Base-by-base conservation (phyloP, 768 basidiomycete genomes). In the Mycena haematopus region DNA sequence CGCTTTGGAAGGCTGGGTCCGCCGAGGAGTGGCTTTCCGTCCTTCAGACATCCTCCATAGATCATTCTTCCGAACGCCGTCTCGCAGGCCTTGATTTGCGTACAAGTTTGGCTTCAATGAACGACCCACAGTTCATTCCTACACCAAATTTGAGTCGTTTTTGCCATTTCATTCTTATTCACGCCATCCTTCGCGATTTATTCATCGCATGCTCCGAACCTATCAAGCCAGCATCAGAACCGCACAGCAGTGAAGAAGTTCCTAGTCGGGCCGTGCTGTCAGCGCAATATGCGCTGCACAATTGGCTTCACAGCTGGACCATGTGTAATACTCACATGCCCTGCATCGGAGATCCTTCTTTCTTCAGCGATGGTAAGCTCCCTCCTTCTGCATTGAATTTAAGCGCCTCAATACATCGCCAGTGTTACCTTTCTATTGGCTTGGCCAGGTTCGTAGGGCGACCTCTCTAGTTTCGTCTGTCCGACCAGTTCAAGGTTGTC, bases 371-470 rank as follows among this genome's bases (percentile, higher is more conserved):
- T 60, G 82, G 62, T 63, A 24, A 22, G 52, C 25, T n/a, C 29
- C 9, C 29, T 13, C 1, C 2, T 27, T 11, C 5, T 8, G n/a
- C 13, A 22, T 31, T 21, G 15, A 29, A 3, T 15, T 8, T 11
- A 22, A n/a, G 11, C 33, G 6, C 24, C 13, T 36, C 6, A 40
- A 40, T 22, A 0, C 9, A 38, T 40, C 8, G 1, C 22, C 29
- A 63, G 56, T 81, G 19, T 71, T 86, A 13, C 85, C 86, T 11
- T 85, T 85, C 72, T 88, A 86, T 71, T 88, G 86, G 86, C 79
- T 88, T 29, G 85, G 82, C 7, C 62, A 63, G 44, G 62, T 63
- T 35, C 21, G 56, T 54, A n/a, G 25, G 35, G 2, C 2, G 13
- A 13, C 17, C 38, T 40, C 22, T 1, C 19, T 11, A 21, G 31